These are phyloP conservation scores for Pythium chondricola DNA, from an alignment of 352 stramenopile species.

Conservation along the genomic window DNA sequence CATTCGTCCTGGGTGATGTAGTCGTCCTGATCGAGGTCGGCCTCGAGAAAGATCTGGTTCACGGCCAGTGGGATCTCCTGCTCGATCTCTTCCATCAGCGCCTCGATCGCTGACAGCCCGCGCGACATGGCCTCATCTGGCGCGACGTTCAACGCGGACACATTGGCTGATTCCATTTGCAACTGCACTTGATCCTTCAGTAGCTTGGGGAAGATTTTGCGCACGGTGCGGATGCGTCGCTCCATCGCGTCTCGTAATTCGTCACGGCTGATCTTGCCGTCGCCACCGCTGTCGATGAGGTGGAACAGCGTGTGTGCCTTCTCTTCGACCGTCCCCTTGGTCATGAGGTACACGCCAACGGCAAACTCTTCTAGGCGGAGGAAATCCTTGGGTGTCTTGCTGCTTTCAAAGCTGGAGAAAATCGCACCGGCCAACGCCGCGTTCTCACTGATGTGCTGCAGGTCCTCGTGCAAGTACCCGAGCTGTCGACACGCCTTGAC, in stretches of 20 bases:
- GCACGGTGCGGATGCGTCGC: conserved; percentile 57
- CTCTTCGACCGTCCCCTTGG: conserved; percentile 71
- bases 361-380: conserved; percentile 75
- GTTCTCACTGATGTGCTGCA: conserved; percentile 56
- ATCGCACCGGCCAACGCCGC: conserved; percentile 57
- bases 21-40: conserved; percentile 70
- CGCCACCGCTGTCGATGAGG: conserved; percentile 51
- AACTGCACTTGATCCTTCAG: conserved; percentile 64
- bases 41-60: conserved; percentile 79
- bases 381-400: conserved; percentile 46
- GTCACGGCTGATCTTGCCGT: conserved; percentile 75
- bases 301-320: conserved; percentile 76
- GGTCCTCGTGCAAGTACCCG: conserved; percentile 48
- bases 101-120: conserved; percentile 52
- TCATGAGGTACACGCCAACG: conserved; percentile 77
- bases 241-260: conserved; percentile 69
- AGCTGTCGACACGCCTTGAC: conserved; percentile 50
- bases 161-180: conserved; percentile 45
- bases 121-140: conserved; percentile 47
- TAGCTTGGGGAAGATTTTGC: conserved; percentile 70
- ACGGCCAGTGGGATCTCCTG: conserved; percentile 77
- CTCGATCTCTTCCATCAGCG: conserved; percentile 74
- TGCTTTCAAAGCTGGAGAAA: conserved; percentile 70
- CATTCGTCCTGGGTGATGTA: conserved; percentile 77
- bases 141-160: conserved; percentile 24